Percentiles rank a stretch among this genome's conserved stretches.
Conservation (phyloP, 129 eudicot species). For the Rutidosis leptorrhynchoides region DNA sequence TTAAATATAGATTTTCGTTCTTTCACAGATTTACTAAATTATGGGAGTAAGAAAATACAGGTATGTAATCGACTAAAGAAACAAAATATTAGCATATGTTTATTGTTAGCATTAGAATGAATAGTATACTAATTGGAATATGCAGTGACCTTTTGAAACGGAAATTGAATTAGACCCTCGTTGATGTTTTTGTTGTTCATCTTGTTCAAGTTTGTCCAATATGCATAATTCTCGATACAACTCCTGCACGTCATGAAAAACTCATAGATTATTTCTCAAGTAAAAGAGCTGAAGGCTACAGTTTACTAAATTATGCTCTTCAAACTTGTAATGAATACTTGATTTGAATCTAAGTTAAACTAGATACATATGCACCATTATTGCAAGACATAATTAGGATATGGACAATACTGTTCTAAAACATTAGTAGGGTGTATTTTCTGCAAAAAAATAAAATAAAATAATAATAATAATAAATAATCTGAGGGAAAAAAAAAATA, state of each 20-base stretch:
- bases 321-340: not conserved
- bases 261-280: not conserved
- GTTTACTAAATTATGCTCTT: not conserved
- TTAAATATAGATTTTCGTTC: not conserved
- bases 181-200: conserved; percentile 47
- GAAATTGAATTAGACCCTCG: conserved; percentile 39
- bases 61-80: not conserved
- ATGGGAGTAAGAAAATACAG: not conserved
- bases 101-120: not conserved
- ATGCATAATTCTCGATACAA: conserved; percentile 62
- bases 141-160: conserved; percentile 41
- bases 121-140: conserved; percentile 2
- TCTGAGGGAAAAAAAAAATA: conserved; percentile 18
- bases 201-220: conserved; percentile 66
- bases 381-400: too few species aligned
- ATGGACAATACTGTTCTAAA: not conserved
- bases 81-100: conserved; percentile 7
- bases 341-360: not conserved
- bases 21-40: not conserved
- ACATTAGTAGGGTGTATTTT: not conserved
- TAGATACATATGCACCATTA: not conserved
- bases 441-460: not conserved
- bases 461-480: too few species aligned
- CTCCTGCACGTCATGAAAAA: conserved; percentile 49
- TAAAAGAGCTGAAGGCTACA: not conserved